Evolutionary conservation across 768 basidiomycete species (phyloP).

Genomic region (Collybiopsis confluens): DNA sequence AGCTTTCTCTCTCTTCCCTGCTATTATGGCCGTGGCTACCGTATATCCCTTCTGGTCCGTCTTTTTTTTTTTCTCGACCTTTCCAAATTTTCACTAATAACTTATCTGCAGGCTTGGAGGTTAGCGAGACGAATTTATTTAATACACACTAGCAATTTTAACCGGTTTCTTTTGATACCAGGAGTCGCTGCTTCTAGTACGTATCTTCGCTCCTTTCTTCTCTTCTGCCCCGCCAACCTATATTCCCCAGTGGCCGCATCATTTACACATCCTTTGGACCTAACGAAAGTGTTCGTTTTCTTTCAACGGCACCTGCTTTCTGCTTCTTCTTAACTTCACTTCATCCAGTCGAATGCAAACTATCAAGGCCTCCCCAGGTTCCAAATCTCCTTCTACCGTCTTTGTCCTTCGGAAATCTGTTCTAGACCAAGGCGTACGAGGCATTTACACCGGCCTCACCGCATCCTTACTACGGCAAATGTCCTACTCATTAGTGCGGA

Average conservation of each 20-base stretch:
- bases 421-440: constrained; percentile 61
- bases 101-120: constrained; percentile 54
- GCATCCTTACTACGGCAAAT: constrained; percentile 86
- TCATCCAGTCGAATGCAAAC: constrained; percentile 76
- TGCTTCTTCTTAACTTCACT: not conserved
- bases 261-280: constrained; percentile 78
- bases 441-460: constrained; percentile 76
- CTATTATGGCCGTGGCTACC: constrained; percentile 27
- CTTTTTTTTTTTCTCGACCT: not conserved
- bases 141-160: not conserved
- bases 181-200: constrained; percentile 62
- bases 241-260: constrained; percentile 63
- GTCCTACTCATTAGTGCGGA: constrained; percentile 84
- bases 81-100: constrained; percentile 2
- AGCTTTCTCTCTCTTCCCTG: not conserved
- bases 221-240: not conserved
- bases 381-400: constrained; percentile 60
- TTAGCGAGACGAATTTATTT: constrained; percentile 20
- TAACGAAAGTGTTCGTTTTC: constrained; percentile 73
- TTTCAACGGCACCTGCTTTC: not conserved
- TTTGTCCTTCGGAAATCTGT: constrained; percentile 63
- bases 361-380: constrained; percentile 36
- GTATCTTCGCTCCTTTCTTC: constrained; percentile 20
- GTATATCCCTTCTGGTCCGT: constrained; percentile 49
- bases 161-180: constrained; percentile 17